Conservation (phyloP, 1,139 yeast species). For the Pichia inconspicua region DNA sequence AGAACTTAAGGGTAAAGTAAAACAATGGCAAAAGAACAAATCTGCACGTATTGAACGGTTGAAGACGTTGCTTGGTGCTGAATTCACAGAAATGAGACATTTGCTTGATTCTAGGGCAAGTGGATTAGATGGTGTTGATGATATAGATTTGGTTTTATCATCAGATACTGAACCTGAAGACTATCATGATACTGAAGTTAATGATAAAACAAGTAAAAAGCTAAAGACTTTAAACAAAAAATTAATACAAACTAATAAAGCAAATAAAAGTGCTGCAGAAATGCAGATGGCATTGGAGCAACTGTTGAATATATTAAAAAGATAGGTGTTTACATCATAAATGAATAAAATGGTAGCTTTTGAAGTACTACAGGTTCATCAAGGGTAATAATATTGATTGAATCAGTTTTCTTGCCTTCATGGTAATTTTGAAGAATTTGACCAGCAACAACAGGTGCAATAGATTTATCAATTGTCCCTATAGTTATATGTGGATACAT, state of each 20-base stretch:
- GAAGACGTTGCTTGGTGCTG: conserved; percentile 2
- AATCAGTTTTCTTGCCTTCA: conserved; percentile 9
- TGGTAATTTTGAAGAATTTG: conserved; percentile 32
- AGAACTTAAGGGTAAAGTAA: conserved; percentile 15
- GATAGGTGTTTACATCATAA: conserved; percentile 1
- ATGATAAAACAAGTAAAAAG: neutral
- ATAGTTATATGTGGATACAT: conserved; percentile 64
- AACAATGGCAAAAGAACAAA: conserved; percentile 10
- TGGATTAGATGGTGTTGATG: conserved; percentile 9
- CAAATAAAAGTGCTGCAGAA: neutral
- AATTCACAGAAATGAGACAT: conserved; percentile 3
- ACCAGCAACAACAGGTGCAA: conserved; percentile 28
- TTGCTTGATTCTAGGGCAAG: conserved; percentile 4
- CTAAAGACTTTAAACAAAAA: neutral
- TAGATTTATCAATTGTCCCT: conserved; percentile 38
- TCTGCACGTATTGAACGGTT: conserved; percentile 8
- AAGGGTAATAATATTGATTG: conserved; percentile 13
- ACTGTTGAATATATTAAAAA: conserved; percentile 3
- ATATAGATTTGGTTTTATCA: conserved; percentile 6
- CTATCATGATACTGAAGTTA: neutral
- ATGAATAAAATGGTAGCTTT: conserved; percentile 18
- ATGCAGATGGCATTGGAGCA: conserved; percentile 4
- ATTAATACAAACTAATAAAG: neutral
- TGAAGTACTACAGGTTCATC: conserved; percentile 6
- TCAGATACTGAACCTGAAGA: conserved; percentile 1